Evolutionary conservation across 2,329 filamentous ascomycete genomes (phyloP).

Genomic region (Cytospora chrysosperma): DNA sequence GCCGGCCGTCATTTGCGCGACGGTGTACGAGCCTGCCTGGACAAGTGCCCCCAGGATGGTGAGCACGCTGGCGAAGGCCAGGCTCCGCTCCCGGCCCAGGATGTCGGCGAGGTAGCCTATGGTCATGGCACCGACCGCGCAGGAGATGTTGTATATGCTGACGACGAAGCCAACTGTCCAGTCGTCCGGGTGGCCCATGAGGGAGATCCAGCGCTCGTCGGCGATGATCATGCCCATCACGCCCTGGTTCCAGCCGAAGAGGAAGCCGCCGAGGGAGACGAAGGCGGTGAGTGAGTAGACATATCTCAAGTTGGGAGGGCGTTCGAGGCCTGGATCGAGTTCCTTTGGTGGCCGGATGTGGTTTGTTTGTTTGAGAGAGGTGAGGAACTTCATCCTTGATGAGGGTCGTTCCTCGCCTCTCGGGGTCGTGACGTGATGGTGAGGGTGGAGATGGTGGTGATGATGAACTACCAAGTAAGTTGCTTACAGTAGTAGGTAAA

Average conservation of each 20-base stretch:
- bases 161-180: constrained; percentile 34
- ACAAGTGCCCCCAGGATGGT: constrained; percentile 15
- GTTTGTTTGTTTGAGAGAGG: constrained; percentile 30
- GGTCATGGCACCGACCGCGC: constrained; percentile 32
- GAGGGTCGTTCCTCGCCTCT: background rate
- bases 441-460: background rate
- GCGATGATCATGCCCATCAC: constrained; percentile 36
- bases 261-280: constrained; percentile 30
- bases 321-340: constrained; percentile 18
- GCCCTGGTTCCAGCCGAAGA: constrained; percentile 35
- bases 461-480: no score
- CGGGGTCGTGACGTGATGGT: background rate
- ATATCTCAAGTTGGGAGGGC: constrained; percentile 31
- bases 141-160: constrained; percentile 35
- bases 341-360: constrained; percentile 28
- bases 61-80: constrained; percentile 30
- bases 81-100: constrained; percentile 32
- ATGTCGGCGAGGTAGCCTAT: constrained; percentile 31
- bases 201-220: constrained; percentile 31
- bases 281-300: constrained; percentile 32
- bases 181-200: constrained; percentile 33
- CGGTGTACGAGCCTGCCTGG: constrained; percentile 6
- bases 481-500: no score
- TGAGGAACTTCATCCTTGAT: constrained; percentile 13
- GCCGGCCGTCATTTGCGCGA: constrained; percentile 30